phyloP scores from a whole-genome alignment of 106 monocot species.

The Dactylorhiza incarnata region DNA sequence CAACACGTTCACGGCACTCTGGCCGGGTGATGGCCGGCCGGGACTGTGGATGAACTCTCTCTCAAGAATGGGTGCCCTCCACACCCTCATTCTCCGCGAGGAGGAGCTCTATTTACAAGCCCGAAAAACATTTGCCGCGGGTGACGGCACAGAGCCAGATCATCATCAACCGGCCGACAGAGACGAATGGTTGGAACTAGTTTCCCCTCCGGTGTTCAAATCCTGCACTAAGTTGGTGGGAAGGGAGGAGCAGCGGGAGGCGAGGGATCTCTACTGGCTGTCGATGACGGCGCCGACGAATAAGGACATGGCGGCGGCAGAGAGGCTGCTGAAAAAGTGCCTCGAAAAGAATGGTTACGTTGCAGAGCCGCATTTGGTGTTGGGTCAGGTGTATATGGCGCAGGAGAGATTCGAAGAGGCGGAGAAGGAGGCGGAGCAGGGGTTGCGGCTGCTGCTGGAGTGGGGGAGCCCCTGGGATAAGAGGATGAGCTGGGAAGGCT shows the following conservation, averaged over 20 bases:
- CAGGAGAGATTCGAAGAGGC: slow-evolving; percentile 44
- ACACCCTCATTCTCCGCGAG: slow-evolving; percentile 46
- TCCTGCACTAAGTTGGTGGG: slow-evolving; percentile 45
- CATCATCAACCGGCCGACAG: background rate
- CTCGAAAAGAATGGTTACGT: slow-evolving; percentile 48
- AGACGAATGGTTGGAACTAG: slow-evolving; percentile 49
- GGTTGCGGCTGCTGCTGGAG: slow-evolving; percentile 43
- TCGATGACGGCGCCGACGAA: slow-evolving; percentile 15
- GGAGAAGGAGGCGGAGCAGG: slow-evolving; percentile 36
- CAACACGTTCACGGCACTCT: slow-evolving; percentile 40
- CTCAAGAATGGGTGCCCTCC: slow-evolving; percentile 52
- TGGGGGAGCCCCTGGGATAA: slow-evolving; percentile 65
- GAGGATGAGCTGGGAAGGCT: slow-evolving; percentile 56
- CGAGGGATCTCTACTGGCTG: slow-evolving; percentile 72
- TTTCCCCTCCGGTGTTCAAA: slow-evolving; percentile 56
- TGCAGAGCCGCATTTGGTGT: slow-evolving; percentile 55
- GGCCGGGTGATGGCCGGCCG: slow-evolving; percentile 70
- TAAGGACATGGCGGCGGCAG: slow-evolving; percentile 8
- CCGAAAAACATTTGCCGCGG: slow-evolving; percentile 11
- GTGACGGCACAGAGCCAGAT: background rate
- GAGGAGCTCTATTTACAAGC: slow-evolving; percentile 42
- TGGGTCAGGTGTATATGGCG: slow-evolving; percentile 45
- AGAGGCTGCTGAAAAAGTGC: slow-evolving; percentile 37
- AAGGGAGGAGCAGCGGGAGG: slow-evolving; percentile 31
- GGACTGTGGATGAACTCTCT: slow-evolving; percentile 73